These are phyloP conservation scores for Xylaria polymorpha DNA, from an alignment of 2,329 filamentous ascomycete species.

Conservation along the genomic window DNA sequence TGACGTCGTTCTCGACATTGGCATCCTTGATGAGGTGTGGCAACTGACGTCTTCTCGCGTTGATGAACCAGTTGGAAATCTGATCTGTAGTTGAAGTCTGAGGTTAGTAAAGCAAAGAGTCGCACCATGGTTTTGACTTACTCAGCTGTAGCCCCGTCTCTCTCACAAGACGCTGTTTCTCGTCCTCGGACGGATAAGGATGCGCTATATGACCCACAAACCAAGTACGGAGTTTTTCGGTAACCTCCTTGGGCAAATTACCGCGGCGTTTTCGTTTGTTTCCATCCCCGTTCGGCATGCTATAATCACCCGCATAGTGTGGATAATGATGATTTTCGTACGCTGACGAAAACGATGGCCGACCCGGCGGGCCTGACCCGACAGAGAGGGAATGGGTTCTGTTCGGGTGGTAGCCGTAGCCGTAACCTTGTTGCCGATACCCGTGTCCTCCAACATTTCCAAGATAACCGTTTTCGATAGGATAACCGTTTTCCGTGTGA, in stretches of 20 bases:
- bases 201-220: slow-evolving; percentile 81
- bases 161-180: slow-evolving; percentile 84
- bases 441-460: slow-evolving; percentile 40
- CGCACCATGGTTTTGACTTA: slow-evolving; percentile 56
- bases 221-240: slow-evolving; percentile 83
- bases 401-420: slow-evolving; percentile 57
- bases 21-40: slow-evolving; percentile 70
- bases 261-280: slow-evolving; percentile 76
- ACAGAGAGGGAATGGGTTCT: slow-evolving; percentile 60
- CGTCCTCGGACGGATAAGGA: slow-evolving; percentile 88
- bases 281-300: slow-evolving; percentile 56
- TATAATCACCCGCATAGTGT: slow-evolving; percentile 56
- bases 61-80: slow-evolving; percentile 87
- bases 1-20: slow-evolving; percentile 62
- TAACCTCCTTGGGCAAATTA: slow-evolving; percentile 91
- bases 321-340: slow-evolving; percentile 56
- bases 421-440: slow-evolving; percentile 53
- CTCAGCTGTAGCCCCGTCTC: slow-evolving; percentile 83
- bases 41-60: slow-evolving; percentile 74
- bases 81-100: slow-evolving; percentile 60
- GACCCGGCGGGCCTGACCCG: slow-evolving; percentile 58
- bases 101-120: slow-evolving; percentile 34
- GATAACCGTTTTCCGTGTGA: slow-evolving; percentile 46
- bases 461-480: too few relatives aligned
- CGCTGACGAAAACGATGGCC: slow-evolving; percentile 57